Evolutionary conservation across 129 eudicot genomes (phyloP).

Genomic region (Daucus carota): DNA sequence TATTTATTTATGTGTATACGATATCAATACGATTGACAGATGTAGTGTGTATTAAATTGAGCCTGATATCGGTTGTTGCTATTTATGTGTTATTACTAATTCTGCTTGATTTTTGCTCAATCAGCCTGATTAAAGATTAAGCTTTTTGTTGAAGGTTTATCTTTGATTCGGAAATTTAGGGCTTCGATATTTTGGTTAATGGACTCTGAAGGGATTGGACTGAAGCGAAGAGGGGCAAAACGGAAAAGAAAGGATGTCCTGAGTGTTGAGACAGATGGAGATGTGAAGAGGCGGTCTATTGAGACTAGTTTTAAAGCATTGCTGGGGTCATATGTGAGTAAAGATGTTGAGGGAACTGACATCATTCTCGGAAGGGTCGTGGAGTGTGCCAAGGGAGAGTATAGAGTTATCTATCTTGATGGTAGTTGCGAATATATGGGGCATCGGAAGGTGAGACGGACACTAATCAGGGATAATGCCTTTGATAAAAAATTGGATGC

Average conservation of each 20-base stretch:
- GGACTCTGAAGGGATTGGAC: conserved; percentile 47
- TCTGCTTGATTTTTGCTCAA: conserved; percentile 19
- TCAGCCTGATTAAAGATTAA: conserved; percentile 22
- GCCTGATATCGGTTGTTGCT: not conserved
- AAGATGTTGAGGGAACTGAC: conserved; percentile 69
- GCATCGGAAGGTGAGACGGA: conserved; percentile 41
- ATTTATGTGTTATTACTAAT: conserved; percentile 19
- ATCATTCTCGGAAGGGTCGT: conserved; percentile 61
- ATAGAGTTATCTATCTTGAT: conserved; percentile 79
- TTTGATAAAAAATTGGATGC: conserved; percentile 43
- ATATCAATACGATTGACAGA: not conserved
- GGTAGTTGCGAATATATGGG: conserved; percentile 91
- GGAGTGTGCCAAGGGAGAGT: conserved; percentile 65
- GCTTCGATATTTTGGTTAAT: conserved; percentile 32
- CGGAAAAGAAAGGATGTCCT: conserved; percentile 37
- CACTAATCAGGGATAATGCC: conserved; percentile 39
- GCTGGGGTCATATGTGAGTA: conserved; percentile 73
- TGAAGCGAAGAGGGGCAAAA: conserved; percentile 55
- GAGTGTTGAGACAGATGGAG: conserved; percentile 20
- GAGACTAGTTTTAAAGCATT: conserved; percentile 36
- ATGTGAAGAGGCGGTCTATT: conserved; percentile 26
- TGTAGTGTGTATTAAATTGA: not conserved
- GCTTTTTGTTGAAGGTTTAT: conserved; percentile 6
- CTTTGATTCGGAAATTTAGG: conserved; percentile 1
- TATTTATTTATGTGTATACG: not conserved